Evolutionary conservation across 2,329 filamentous ascomycete species (phyloP).

Genomic region (Sphaerulina populicola): DNA sequence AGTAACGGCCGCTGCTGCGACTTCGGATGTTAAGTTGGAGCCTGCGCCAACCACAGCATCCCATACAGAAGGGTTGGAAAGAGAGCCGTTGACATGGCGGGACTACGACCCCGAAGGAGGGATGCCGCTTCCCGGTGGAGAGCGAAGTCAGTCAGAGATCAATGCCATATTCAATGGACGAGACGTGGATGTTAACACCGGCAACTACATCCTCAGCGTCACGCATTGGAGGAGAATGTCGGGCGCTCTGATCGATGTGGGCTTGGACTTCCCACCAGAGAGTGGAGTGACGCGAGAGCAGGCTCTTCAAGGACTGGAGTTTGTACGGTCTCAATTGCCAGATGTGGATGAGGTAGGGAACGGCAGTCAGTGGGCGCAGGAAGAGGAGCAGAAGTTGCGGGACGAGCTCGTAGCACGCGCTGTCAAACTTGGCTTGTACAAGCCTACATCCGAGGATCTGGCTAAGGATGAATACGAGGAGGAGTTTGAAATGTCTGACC

Average conservation of each 20-base stretch:
- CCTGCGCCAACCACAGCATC: slow-evolving; percentile 24
- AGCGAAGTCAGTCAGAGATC: slow-evolving; percentile 25
- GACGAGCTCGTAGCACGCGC: slow-evolving; percentile 28
- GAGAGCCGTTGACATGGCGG: slow-evolving; percentile 29
- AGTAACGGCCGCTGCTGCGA: not conserved
- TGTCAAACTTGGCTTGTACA: slow-evolving; percentile 32
- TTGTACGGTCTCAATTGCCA: slow-evolving; percentile 28
- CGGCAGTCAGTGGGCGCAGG: slow-evolving; percentile 31
- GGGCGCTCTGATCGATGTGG: slow-evolving; percentile 33
- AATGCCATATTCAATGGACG: slow-evolving; percentile 29
- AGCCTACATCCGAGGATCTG: slow-evolving; percentile 18
- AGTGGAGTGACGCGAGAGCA: slow-evolving; percentile 24
- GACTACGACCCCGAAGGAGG: slow-evolving; percentile 34
- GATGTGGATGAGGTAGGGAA: slow-evolving; percentile 32
- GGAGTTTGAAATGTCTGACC: slow-evolving; percentile 19
- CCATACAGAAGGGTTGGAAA: slow-evolving; percentile 26
- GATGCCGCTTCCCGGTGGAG: slow-evolving; percentile 31
- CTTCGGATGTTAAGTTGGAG: slow-evolving; percentile 17
- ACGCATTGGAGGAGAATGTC: slow-evolving; percentile 33
- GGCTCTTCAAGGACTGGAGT: slow-evolving; percentile 30
- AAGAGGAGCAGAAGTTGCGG: slow-evolving; percentile 28
- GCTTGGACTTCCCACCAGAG: slow-evolving; percentile 27
- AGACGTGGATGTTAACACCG: slow-evolving; percentile 27
- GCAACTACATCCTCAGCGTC: slow-evolving; percentile 33
- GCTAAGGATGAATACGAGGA: slow-evolving; percentile 10